Evolutionary conservation across 176 grass and related monocot species (phyloP).

Genomic region (Zizania latifolia): DNA sequence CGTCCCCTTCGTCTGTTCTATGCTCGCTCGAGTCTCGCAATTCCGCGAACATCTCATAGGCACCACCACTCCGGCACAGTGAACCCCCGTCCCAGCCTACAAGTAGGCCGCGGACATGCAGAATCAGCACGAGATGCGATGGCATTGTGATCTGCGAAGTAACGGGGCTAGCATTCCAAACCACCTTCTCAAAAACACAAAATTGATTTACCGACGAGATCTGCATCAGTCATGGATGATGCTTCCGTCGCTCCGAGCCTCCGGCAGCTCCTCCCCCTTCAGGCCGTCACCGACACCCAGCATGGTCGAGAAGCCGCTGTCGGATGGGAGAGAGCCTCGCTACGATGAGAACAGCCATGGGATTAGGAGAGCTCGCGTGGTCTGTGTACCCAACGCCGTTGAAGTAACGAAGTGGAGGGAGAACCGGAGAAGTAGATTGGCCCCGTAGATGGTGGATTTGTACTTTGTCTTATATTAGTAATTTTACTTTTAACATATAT

Average conservation of each 20-base stretch:
- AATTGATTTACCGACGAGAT: neutral
- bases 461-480: too few species aligned
- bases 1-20: neutral
- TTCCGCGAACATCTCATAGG: constrained; percentile 15
- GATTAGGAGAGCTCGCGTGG: neutral
- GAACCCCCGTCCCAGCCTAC: neutral
- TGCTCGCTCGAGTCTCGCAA: neutral
- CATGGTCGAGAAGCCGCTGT: neutral
- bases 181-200: neutral
- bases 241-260: neutral
- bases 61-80: neutral
- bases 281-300: too few species aligned
- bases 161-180: neutral
- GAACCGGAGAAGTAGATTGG: too few species aligned
- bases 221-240: neutral
- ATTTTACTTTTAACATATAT: too few species aligned
- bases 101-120: neutral
- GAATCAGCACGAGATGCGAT: neutral
- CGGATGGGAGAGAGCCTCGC: neutral
- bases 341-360: neutral
- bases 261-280: neutral
- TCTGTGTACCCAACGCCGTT: neutral
- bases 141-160: neutral
- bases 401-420: too few species aligned
- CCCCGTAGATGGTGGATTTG: too few species aligned